Percentiles rank a stretch among this genome's conserved stretches.
Evolutionary conservation across 768 basidiomycete genomes (phyloP).

Genomic region (Boletus subcaerulescens): DNA sequence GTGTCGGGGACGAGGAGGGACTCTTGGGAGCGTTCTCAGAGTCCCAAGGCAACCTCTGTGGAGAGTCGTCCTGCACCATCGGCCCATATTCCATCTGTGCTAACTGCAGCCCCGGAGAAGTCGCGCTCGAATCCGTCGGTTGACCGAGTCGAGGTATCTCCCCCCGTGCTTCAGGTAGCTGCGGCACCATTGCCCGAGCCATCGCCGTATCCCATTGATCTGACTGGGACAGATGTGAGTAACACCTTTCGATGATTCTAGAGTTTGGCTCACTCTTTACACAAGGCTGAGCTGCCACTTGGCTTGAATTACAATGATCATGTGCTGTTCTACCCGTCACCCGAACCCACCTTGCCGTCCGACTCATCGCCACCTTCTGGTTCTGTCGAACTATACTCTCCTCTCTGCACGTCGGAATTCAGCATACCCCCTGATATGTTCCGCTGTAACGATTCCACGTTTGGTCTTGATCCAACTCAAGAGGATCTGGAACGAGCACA

Average conservation of each 20-base stretch:
- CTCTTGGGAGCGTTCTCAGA: constrained; percentile 13
- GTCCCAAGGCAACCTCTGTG: not conserved
- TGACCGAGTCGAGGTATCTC: not conserved
- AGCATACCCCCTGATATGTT: constrained; percentile 2
- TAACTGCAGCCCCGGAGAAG: constrained; percentile 5
- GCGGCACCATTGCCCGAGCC: not conserved
- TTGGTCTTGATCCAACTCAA: constrained; percentile 1
- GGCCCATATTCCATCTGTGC: constrained; percentile 14
- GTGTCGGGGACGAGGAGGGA: constrained; percentile 16
- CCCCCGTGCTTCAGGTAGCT: not conserved
- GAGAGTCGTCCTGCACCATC: constrained; percentile 3
- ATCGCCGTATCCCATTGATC: not conserved
- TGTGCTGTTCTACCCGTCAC: too few relatives aligned
- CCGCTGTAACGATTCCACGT: not conserved
- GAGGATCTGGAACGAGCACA: constrained; percentile 26
- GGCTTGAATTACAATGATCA: too few relatives aligned
- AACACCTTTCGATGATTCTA: too few relatives aligned
- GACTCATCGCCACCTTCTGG: constrained; percentile 1
- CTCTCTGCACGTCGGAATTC: not conserved
- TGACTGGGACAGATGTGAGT: too few relatives aligned
- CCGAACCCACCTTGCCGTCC: not conserved
- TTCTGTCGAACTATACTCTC: not conserved
- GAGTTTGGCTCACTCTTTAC: too few relatives aligned
- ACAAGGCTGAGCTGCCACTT: too few relatives aligned
- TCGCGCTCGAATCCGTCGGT: constrained; percentile 1